These are phyloP conservation scores for Dothiorella sarmentorum DNA, from an alignment of 2,329 filamentous ascomycete species.

Conservation along the genomic window DNA sequence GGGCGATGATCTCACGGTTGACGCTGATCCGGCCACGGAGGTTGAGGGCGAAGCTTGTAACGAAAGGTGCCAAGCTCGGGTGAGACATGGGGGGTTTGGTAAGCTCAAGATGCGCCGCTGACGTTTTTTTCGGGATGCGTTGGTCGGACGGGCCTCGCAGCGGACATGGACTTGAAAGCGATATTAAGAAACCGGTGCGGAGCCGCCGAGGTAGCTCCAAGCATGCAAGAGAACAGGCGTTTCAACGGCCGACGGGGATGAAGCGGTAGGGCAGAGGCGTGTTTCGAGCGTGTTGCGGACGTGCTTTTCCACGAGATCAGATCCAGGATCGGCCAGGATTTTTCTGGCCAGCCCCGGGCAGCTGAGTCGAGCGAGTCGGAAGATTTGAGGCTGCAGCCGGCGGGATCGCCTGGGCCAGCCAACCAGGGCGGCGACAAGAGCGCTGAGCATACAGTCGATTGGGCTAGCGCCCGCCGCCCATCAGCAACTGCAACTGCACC, in stretches of 20 bases:
- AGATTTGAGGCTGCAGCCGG: not conserved
- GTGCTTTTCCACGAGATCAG: slow-evolving; percentile 1
- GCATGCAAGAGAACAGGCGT: slow-evolving; percentile 4
- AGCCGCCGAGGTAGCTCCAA: slow-evolving; percentile 2
- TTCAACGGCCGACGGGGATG: slow-evolving; percentile 14
- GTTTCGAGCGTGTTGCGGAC: slow-evolving; percentile 11
- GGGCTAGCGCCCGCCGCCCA: not conserved
- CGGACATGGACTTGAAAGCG: not conserved
- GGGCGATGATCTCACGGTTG: slow-evolving; percentile 1
- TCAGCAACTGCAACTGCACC: not conserved
- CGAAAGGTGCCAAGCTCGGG: slow-evolving; percentile 1
- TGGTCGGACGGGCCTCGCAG: slow-evolving; percentile 7
- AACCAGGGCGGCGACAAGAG: not conserved
- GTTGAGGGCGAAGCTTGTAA: slow-evolving; percentile 2
- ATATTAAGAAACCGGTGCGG: slow-evolving; percentile 4
- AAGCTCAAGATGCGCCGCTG: slow-evolving; percentile 2
- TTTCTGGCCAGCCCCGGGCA: not conserved
- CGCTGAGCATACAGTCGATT: not conserved
- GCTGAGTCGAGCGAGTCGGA: slow-evolving; percentile 8
- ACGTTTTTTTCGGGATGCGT: slow-evolving; percentile 10
- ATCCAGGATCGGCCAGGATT: slow-evolving; percentile 9
- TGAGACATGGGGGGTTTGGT: not conserved
- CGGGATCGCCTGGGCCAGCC: not conserved
- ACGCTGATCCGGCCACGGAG: slow-evolving; percentile 7
- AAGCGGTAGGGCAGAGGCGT: slow-evolving; percentile 2